phyloP scores from a whole-genome alignment of 2,329 filamentous ascomycete genomes.

The Xylariaceae sp. region DNA sequence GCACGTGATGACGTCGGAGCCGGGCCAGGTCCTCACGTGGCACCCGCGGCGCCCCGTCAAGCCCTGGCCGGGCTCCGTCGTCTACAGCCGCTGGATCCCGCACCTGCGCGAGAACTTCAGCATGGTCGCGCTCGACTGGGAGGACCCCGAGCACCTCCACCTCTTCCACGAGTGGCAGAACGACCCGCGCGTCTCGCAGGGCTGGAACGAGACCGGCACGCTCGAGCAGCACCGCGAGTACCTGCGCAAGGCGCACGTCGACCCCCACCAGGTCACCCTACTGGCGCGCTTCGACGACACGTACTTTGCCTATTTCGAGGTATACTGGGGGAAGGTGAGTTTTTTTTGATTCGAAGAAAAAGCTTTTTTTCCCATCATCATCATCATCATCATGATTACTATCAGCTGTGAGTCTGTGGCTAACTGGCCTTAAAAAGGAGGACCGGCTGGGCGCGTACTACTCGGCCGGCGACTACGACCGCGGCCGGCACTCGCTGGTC shows the following conservation, averaged over 20 bases:
- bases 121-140: slow-evolving; percentile 67
- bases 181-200: slow-evolving; percentile 71
- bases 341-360: no score
- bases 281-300: slow-evolving; percentile 66
- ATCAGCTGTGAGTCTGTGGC: no score
- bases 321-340: slow-evolving; percentile 65
- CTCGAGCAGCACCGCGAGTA: slow-evolving; percentile 70
- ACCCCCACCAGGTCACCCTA: slow-evolving; percentile 66
- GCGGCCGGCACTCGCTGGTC: slow-evolving; percentile 53
- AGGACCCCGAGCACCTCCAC: slow-evolving; percentile 56
- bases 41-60: slow-evolving; percentile 70
- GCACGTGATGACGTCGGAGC: slow-evolving; percentile 39
- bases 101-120: slow-evolving; percentile 72
- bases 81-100: slow-evolving; percentile 75
- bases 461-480: slow-evolving; percentile 50
- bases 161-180: slow-evolving; percentile 81
- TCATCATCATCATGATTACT: no score
- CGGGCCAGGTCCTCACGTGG: slow-evolving; percentile 36
- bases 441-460: slow-evolving; percentile 53
- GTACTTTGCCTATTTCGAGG: slow-evolving; percentile 72
- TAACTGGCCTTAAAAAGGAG: no score
- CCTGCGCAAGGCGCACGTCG: slow-evolving; percentile 60
- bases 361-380: no score
- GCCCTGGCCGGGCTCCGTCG: slow-evolving; percentile 61
- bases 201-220: slow-evolving; percentile 75